Evolutionary conservation across 306 rosid genomes (phyloP).

Genomic region (Castanea mollissima): DNA sequence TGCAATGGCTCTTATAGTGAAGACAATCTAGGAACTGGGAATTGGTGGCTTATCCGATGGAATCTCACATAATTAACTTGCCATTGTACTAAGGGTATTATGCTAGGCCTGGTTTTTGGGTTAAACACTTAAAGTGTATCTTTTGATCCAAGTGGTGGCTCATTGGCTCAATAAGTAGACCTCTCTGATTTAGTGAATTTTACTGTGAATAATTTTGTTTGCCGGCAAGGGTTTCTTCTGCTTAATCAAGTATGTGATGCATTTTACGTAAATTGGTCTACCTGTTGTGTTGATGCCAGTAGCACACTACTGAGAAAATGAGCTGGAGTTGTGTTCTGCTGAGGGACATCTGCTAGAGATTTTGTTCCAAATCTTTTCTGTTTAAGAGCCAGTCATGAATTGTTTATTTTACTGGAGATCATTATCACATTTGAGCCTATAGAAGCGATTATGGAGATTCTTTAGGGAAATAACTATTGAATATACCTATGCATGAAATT

Average conservation of each 20-base stretch:
- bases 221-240: neutral
- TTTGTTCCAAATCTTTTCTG: too few species aligned
- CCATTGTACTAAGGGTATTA: neutral
- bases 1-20: neutral
- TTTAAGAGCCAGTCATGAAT: neutral
- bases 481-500: too few species aligned
- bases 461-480: too few species aligned
- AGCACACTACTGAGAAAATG: neutral
- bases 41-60: neutral
- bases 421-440: too few species aligned
- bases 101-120: neutral
- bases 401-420: too few species aligned
- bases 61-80: neutral
- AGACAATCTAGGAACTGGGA: neutral
- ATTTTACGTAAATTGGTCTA: neutral
- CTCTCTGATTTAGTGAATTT: neutral
- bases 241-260: neutral
- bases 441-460: too few species aligned
- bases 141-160: neutral
- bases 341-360: too few species aligned
- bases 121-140: too few species aligned
- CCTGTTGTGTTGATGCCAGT: neutral
- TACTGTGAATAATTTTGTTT: neutral
- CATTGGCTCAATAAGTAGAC: neutral
- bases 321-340: neutral